Evolutionary conservation across 805 yeast species (phyloP), one percentile per base, ranked within the genome.

Genomic region (Novakomyces olei): DNA sequence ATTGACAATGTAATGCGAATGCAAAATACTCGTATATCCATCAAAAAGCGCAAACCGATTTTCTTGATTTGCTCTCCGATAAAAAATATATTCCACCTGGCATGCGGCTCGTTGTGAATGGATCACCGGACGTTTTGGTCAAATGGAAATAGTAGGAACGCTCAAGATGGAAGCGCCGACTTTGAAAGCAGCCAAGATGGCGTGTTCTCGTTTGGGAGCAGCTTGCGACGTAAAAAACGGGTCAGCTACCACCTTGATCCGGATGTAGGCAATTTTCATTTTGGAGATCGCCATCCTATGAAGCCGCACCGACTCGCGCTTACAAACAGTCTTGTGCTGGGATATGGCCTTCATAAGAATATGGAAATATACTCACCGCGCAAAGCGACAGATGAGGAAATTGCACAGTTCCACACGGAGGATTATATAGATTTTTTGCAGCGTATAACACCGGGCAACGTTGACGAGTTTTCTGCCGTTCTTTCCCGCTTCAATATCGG

Each of bases 161-260:
- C n/a, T n/a, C n/a, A n/a, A n/a, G n/a, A n/a, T n/a, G n/a, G n/a
- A n/a, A n/a, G 18, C 17, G 23, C 18, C 19, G 5, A 9, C 17
- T 30, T 5, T 17, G 8, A 14, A 9, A 26, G 5, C n/a, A 17
- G 27, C 45, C 61, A 93, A 19, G 98, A 85, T 51, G 93, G 88
- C 30, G 96, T 96, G 23, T 88, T 88, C 57, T 85, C n/a, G 85
- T 55, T 92, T 95, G 29, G 88, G 88, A 50, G 96, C 96, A 36
- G 88, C 94, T n/a, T n/a, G n/a, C n/a, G n/a, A n/a, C n/a, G n/a
- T n/a, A n/a, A n/a, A n/a, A n/a, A n/a, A n/a, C 61, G 15, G 27
- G 81, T 75, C 19, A 83, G 85, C 0, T 75, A 75, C 48, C 75
- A 75, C 51, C 74, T 74, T 47, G 85, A 74, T 19, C 71, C 20